These are phyloP conservation scores for Psilocybe subaeruginosa DNA, from an alignment of 768 basidiomycete genomes.

Conservation along the genomic window DNA sequence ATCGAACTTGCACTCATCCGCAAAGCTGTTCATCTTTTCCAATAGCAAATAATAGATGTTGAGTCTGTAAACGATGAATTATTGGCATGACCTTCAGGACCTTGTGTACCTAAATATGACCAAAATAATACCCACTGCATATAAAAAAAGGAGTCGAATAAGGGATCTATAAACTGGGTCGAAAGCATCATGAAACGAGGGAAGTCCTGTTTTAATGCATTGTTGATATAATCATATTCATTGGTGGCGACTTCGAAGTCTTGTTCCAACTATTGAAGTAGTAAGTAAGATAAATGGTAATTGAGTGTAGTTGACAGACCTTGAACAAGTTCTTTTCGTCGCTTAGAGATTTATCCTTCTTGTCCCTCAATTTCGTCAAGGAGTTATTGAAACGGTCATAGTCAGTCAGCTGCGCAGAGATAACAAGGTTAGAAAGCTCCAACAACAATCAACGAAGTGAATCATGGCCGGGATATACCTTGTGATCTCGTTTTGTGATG, in stretches of 20 bases:
- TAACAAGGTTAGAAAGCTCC: constrained; percentile 3
- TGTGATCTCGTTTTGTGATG: constrained; percentile 96
- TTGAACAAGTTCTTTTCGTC: constrained; percentile 99
- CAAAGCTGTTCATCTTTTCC: constrained; percentile 91
- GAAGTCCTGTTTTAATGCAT: constrained; percentile 86
- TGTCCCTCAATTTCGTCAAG: constrained; percentile 92
- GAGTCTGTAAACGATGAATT: constrained; percentile 49
- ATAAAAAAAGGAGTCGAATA: constrained; percentile 99
- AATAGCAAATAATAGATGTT: constrained; percentile 94
- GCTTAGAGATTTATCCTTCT: constrained; percentile 94
- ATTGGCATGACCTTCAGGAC: background rate
- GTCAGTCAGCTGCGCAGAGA: constrained; percentile 67
- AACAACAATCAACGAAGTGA: background rate
- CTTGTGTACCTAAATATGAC: background rate
- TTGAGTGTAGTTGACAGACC: constrained; percentile 38
- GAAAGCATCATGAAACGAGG: constrained; percentile 90
- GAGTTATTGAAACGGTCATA: constrained; percentile 98
- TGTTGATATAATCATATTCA: constrained; percentile 94
- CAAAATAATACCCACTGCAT: constrained; percentile 80
- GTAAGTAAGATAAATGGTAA: constrained; percentile 14
- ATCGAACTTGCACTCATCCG: constrained; percentile 77
- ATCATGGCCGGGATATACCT: constrained; percentile 49
- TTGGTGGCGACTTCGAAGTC: constrained; percentile 91
- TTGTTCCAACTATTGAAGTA: constrained; percentile 78
- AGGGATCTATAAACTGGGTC: constrained; percentile 90